These are phyloP conservation scores for Byssothecium circinans DNA, from an alignment of 2,329 filamentous ascomycete genomes.

Conservation along the genomic window DNA sequence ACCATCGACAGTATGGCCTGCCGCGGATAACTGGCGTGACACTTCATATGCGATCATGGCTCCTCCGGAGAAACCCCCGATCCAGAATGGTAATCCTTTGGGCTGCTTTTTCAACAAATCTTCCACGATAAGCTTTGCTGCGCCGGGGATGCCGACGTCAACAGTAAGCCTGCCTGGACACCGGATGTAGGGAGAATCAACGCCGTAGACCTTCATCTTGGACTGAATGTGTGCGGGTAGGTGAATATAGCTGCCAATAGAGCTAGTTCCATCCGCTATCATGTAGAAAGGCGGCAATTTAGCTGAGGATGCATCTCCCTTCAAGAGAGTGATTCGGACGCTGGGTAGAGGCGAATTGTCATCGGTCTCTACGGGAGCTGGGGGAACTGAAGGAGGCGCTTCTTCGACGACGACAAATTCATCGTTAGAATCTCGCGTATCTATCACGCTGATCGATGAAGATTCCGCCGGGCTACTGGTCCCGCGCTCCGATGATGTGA, in stretches of 20 bases:
- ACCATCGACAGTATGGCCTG: slow-evolving; percentile 18
- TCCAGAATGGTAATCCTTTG: slow-evolving; percentile 22
- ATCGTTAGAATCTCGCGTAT: too few species aligned
- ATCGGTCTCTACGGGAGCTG: background rate
- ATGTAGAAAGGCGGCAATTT: slow-evolving; percentile 27
- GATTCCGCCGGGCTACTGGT: too few species aligned
- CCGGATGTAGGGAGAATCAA: slow-evolving; percentile 33
- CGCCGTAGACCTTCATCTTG: slow-evolving; percentile 24
- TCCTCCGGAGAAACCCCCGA: slow-evolving; percentile 53
- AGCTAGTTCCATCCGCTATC: slow-evolving; percentile 31
- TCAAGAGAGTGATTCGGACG: slow-evolving; percentile 28
- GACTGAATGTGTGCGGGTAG: slow-evolving; percentile 22
- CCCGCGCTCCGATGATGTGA: too few species aligned
- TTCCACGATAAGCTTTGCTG: slow-evolving; percentile 14
- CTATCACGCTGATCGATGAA: too few species aligned
- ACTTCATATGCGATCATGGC: slow-evolving; percentile 65
- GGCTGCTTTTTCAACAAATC: slow-evolving; percentile 20
- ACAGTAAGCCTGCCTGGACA: slow-evolving; percentile 19
- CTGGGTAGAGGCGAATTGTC: slow-evolving; percentile 10
- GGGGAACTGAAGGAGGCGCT: background rate
- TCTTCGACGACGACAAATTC: background rate
- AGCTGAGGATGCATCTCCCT: slow-evolving; percentile 18
- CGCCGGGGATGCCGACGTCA: slow-evolving; percentile 16
- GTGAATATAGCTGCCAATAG: slow-evolving; percentile 28
- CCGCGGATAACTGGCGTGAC: slow-evolving; percentile 15